phyloP scores from a whole-genome alignment of 148 eudicot species.

The Vaccinium myrtillus region DNA sequence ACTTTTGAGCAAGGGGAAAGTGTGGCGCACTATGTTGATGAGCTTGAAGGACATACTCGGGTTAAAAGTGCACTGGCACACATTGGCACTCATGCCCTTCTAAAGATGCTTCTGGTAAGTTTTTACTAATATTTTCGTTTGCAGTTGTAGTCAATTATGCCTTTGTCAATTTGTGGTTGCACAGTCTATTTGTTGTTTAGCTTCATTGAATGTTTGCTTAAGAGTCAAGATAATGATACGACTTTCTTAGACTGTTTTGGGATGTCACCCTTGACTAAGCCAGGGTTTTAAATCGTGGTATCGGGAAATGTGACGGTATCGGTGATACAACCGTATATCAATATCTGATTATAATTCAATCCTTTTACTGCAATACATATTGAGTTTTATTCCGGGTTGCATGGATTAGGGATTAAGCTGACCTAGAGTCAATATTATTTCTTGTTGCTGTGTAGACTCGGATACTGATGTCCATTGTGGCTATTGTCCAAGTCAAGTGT shows the following conservation, averaged over 20 bases:
- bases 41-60: conserved; percentile 60
- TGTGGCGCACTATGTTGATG: conserved; percentile 81
- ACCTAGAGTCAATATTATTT: not conserved
- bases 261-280: not conserved
- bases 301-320: too few species aligned
- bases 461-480: not conserved
- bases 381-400: not conserved
- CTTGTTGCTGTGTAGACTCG: not conserved
- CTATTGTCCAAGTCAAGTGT: not conserved
- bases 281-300: too few species aligned
- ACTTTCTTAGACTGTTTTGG: not conserved
- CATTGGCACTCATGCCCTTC: conserved; percentile 89
- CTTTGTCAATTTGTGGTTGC: not conserved
- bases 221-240: not conserved
- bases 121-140: not conserved
- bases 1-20: conserved; percentile 91
- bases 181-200: not conserved
- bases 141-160: not conserved
- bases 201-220: not conserved
- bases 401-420: conserved; percentile 3
- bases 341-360: not conserved
- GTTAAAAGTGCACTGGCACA: conserved; percentile 79
- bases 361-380: not conserved
- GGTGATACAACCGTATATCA: too few species aligned
- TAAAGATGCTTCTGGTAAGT: conserved; percentile 87